phyloP scores from a whole-genome alignment of 108 stramenopile species.

The Skeletonema menzelii region DNA sequence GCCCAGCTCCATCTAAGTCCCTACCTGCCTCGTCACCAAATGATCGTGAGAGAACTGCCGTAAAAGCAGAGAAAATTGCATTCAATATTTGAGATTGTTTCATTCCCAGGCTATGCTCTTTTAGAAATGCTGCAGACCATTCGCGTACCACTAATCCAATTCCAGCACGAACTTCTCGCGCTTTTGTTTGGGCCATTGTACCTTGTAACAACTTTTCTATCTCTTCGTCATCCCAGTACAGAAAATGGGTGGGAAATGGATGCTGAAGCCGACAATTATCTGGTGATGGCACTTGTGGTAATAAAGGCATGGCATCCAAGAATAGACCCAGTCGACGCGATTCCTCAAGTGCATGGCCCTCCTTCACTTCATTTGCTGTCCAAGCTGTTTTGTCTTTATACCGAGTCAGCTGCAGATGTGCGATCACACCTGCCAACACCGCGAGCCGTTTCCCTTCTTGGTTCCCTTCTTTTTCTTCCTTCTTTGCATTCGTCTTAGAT shows the following conservation, averaged over 20 bases:
- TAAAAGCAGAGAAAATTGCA: conserved; percentile 38
- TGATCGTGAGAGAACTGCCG: conserved; percentile 38
- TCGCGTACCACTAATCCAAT: conserved; percentile 35
- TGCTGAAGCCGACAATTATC: conserved; percentile 7
- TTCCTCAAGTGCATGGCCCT: conserved; percentile 20
- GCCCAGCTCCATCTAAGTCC: conserved; percentile 36
- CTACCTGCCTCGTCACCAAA: conserved; percentile 40
- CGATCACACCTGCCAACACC: conserved; percentile 31
- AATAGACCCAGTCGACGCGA: conserved; percentile 31
- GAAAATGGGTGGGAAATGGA: conserved; percentile 49
- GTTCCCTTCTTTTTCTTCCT: neutral
- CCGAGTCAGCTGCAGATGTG: conserved; percentile 42
- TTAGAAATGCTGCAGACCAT: conserved; percentile 38
- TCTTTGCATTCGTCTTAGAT: neutral
- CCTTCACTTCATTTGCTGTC: neutral
- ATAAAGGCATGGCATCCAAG: conserved; percentile 46
- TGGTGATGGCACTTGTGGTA: conserved; percentile 10
- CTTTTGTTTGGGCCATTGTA: conserved; percentile 44
- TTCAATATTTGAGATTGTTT: conserved; percentile 29
- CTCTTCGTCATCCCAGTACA: conserved; percentile 47
- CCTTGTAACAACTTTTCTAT: conserved; percentile 29
- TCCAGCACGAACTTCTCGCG: conserved; percentile 39
- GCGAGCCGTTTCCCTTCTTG: conserved; percentile 34
- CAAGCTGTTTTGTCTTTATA: conserved; percentile 21
- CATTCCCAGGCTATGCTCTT: conserved; percentile 21